Evolutionary conservation across 148 eudicot genomes (phyloP).

Genomic region (Suaeda aralocaspica): DNA sequence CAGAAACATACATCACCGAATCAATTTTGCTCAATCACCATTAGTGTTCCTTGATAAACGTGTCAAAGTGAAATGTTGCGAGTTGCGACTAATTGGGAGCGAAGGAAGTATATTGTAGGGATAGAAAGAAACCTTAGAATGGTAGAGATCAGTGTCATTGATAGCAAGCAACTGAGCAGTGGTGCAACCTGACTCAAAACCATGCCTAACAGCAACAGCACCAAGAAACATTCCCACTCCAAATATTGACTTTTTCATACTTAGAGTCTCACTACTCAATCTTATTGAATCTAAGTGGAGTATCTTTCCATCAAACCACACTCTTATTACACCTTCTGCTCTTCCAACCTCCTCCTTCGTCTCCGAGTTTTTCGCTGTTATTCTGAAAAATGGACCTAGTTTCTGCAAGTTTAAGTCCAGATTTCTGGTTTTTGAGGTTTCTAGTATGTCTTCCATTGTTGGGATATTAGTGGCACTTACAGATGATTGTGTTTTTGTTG

Average conservation of each 20-base stretch:
- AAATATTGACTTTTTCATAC: slow-evolving; percentile 73
- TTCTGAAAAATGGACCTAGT: slow-evolving; percentile 80
- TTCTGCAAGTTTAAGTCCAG: slow-evolving; percentile 60
- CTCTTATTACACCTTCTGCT: slow-evolving; percentile 76
- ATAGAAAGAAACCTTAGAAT: slow-evolving; percentile 58
- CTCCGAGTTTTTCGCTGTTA: slow-evolving; percentile 61
- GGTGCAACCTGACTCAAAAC: slow-evolving; percentile 70
- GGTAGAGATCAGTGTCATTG: slow-evolving; percentile 84
- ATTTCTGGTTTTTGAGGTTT: slow-evolving; percentile 41
- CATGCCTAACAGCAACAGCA: slow-evolving; percentile 77
- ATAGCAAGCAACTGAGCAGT: slow-evolving; percentile 90
- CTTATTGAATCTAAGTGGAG: slow-evolving; percentile 82
- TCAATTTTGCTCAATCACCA: background rate
- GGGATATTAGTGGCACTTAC: slow-evolving; percentile 11
- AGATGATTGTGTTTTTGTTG: background rate
- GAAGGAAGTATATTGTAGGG: background rate
- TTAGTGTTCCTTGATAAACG: too few species aligned
- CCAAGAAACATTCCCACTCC: slow-evolving; percentile 90
- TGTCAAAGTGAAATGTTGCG: too few species aligned
- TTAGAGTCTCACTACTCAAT: slow-evolving; percentile 57
- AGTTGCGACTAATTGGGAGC: too few species aligned
- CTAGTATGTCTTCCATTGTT: slow-evolving; percentile 25
- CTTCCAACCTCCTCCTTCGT: slow-evolving; percentile 57
- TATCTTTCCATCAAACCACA: slow-evolving; percentile 70
- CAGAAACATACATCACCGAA: background rate